Percentiles rank a stretch among this genome's conserved stretches.
Conservation (phyloP, 2,329 filamentous ascomycete species). For the Arthrobotrys conoides region DNA sequence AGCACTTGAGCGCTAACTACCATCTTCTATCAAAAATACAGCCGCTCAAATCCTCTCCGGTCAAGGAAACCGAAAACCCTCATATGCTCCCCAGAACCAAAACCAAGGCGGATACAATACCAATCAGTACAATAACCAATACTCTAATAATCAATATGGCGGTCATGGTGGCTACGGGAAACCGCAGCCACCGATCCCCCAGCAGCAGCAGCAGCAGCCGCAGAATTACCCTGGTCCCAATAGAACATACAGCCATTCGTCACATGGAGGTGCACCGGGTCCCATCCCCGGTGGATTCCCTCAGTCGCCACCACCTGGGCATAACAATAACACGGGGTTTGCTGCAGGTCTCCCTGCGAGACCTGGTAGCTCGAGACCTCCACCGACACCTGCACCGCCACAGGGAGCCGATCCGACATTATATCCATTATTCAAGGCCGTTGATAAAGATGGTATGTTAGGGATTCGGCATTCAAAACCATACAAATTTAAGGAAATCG, state of each 20-base stretch:
- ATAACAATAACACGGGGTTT: conserved; percentile 42
- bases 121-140: conserved; percentile 36
- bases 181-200: conserved; percentile 56
- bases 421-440: conserved; percentile 87
- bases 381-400: conserved; percentile 75
- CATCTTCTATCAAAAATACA: background rate
- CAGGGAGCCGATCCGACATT: conserved; percentile 78
- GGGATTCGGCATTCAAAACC: background rate
- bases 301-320: conserved; percentile 37
- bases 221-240: conserved; percentile 30
- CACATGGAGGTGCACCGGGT: conserved; percentile 3
- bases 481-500: background rate
- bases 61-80: conserved; percentile 26
- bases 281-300: conserved; percentile 54
- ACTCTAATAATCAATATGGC: conserved; percentile 18
- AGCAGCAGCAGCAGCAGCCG: background rate
- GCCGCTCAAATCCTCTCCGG: conserved; percentile 56
- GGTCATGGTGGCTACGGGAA: conserved; percentile 44
- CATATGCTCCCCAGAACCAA: conserved; percentile 22
- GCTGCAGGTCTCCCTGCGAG: conserved; percentile 53
- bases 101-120: conserved; percentile 42
- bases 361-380: conserved; percentile 71
- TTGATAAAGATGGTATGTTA: conserved; percentile 82
- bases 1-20: background rate
- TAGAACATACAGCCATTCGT: conserved; percentile 43